phyloP scores from a whole-genome alignment of 441 rosid species.

The Aquilaria agallochum region DNA sequence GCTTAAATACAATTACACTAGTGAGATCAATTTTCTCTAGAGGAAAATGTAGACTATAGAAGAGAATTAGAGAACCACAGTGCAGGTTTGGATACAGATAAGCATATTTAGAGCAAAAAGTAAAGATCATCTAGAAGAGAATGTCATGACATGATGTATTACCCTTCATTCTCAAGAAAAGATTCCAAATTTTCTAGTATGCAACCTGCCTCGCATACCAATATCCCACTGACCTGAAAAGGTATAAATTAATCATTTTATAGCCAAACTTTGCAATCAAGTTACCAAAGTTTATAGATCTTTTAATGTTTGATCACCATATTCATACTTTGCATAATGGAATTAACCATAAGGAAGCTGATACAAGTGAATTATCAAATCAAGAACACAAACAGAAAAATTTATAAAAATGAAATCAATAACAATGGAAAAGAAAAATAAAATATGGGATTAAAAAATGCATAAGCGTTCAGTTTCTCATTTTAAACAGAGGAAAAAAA shows the following conservation, averaged over 20 bases:
- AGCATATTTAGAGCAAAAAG: not conserved
- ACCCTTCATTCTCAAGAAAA: slow-evolving; percentile 83
- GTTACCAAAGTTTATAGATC: not conserved
- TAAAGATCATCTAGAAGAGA: slow-evolving; percentile 12
- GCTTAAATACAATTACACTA: slow-evolving; percentile 24
- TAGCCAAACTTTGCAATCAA: slow-evolving; percentile 5
- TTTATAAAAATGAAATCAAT: too few relatives aligned
- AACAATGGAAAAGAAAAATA: too few relatives aligned
- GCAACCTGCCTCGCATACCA: slow-evolving; percentile 98
- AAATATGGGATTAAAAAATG: too few relatives aligned
- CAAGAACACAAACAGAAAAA: too few relatives aligned
- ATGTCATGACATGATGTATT: slow-evolving; percentile 15
- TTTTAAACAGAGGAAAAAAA: too few relatives aligned
- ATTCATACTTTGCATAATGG: too few relatives aligned
- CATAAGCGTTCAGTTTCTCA: too few relatives aligned
- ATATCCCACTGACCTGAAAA: slow-evolving; percentile 79
- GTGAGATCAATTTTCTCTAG: slow-evolving; percentile 12
- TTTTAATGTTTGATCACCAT: too few relatives aligned
- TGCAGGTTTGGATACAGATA: not conserved
- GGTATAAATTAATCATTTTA: slow-evolving; percentile 17
- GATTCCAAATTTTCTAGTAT: slow-evolving; percentile 83
- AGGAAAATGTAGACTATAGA: not conserved
- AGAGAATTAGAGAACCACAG: not conserved
- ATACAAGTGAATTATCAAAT: too few relatives aligned
- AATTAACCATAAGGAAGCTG: too few relatives aligned